These are phyloP conservation scores for Mimosa bimucronata DNA, from an alignment of 306 rosid species.

Conservation along the genomic window DNA sequence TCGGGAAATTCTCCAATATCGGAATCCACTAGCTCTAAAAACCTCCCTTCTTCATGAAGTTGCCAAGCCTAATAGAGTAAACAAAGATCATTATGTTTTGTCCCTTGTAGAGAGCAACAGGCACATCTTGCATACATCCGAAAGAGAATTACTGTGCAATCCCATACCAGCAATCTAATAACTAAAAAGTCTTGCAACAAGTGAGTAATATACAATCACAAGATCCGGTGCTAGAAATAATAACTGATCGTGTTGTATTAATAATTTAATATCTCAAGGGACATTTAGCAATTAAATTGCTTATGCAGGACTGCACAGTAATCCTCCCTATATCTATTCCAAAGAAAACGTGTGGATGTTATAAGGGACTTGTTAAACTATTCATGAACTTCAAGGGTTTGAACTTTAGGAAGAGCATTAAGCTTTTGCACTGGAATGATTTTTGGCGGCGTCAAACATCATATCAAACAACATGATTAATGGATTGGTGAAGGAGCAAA, in stretches of 20 bases:
- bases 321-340: neutral
- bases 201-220: no score
- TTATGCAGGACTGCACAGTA: no score
- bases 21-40: slow-evolving; percentile 75
- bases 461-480: neutral
- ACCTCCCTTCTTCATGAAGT: slow-evolving; percentile 71
- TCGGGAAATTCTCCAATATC: slow-evolving; percentile 64
- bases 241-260: no score
- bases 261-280: no score
- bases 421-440: neutral
- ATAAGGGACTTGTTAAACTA: neutral
- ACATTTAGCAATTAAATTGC: no score
- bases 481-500: neutral
- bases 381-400: neutral
- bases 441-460: neutral
- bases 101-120: neutral
- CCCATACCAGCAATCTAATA: no score
- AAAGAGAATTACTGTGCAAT: no score
- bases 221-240: no score
- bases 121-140: neutral
- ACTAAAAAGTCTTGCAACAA: no score
- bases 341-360: neutral
- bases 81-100: slow-evolving; percentile 14
- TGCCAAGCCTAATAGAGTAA: slow-evolving; percentile 77
- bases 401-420: neutral